Evolutionary conservation across 768 basidiomycete genomes (phyloP).

Genomic region (Suillus discolor): DNA sequence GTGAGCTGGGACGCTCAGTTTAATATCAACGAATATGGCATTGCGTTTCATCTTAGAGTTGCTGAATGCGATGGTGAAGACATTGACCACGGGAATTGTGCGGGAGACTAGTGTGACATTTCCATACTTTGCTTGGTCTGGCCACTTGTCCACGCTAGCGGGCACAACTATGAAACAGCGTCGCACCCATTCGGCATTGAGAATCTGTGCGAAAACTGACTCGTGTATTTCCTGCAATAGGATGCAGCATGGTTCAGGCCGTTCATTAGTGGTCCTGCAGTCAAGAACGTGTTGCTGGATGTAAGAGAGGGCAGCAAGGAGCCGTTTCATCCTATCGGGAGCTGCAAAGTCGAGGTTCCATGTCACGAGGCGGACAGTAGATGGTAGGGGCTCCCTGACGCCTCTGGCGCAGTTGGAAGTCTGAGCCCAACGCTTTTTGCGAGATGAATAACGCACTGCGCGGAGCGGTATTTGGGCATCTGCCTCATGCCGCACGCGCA

Average conservation of each 20-base stretch:
- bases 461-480: conserved; percentile 31
- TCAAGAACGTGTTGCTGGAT: conserved; percentile 55
- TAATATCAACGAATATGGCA: conserved; percentile 60
- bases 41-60: conserved; percentile 53
- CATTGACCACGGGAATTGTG: conserved; percentile 49
- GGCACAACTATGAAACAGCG: conserved; percentile 62
- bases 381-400: conserved; percentile 39
- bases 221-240: conserved; percentile 69
- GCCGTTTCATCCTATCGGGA: conserved; percentile 42
- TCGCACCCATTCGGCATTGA: conserved; percentile 64
- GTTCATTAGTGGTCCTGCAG: conserved; percentile 42
- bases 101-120: conserved; percentile 70
- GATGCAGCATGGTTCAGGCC: conserved; percentile 61
- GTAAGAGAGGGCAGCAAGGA: conserved; percentile 51
- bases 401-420: conserved; percentile 38
- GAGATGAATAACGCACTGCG: conserved; percentile 35
- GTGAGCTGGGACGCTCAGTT: conserved; percentile 40
- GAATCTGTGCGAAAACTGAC: conserved; percentile 47
- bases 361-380: conserved; percentile 57
- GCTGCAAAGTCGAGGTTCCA: conserved; percentile 70
- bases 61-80: conserved; percentile 55
- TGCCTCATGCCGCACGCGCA: conserved; percentile 15
- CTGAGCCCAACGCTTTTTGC: conserved; percentile 35
- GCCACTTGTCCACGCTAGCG: conserved; percentile 57
- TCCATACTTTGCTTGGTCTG: conserved; percentile 52